phyloP scores from a whole-genome alignment of 352 stramenopile species.

The Hyaloperonospora brassicae region DNA sequence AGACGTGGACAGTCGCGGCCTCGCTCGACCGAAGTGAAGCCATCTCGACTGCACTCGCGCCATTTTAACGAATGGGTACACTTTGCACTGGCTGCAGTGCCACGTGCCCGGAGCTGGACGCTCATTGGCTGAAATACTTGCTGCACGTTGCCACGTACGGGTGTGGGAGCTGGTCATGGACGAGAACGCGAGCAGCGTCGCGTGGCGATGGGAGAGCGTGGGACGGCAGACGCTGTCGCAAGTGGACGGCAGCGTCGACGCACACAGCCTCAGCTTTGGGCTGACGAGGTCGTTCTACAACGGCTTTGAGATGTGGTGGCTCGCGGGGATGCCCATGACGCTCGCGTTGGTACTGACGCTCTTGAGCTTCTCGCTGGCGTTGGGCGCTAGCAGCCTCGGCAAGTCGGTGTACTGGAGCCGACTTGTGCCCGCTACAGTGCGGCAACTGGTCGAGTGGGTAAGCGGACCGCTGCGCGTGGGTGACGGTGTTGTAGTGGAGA shows the following conservation, averaged over 20 bases:
- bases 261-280: conserved; percentile 12
- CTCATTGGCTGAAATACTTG: conserved; percentile 24
- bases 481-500: conserved; percentile 8
- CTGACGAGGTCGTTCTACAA: conserved; percentile 62
- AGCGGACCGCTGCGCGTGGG: conserved; percentile 10
- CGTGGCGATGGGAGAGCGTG: conserved; percentile 42
- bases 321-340: conserved; percentile 68
- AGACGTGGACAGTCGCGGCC: background rate
- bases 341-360: conserved; percentile 66
- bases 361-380: conserved; percentile 64
- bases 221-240: conserved; percentile 50
- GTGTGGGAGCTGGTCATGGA: conserved; percentile 30
- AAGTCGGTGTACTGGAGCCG: conserved; percentile 30
- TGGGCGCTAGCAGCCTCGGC: conserved; percentile 42
- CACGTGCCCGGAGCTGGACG: background rate
- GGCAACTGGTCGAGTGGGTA: conserved; percentile 13
- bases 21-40: conserved; percentile 4
- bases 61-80: background rate
- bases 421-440: conserved; percentile 9
- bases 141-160: background rate
- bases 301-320: conserved; percentile 82
- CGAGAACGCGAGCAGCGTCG: conserved; percentile 57
- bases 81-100: background rate
- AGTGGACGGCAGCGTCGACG: conserved; percentile 23
- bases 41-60: conserved; percentile 15